Evolutionary conservation across 2,329 filamentous ascomycete genomes (phyloP).

Genomic region (Penicillium sp.): DNA sequence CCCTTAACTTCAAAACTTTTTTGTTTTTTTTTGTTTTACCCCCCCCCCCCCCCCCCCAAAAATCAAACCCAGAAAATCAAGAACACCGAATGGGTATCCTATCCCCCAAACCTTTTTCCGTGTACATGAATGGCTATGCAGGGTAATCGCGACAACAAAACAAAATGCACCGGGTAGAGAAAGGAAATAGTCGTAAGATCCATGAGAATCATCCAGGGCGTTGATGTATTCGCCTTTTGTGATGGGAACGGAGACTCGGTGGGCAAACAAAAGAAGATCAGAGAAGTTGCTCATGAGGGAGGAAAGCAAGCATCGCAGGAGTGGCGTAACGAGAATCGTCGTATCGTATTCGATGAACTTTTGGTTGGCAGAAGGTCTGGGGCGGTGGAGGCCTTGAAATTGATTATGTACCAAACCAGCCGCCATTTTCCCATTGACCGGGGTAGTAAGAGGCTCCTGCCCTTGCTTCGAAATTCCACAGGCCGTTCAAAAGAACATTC

Average conservation of each 20-base stretch:
- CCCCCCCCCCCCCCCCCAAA: constrained; percentile 1
- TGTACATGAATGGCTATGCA: constrained; percentile 8
- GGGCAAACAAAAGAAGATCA: background rate
- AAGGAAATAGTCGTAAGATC: constrained; percentile 5
- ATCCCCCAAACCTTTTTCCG: constrained; percentile 2
- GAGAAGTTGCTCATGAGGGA: background rate
- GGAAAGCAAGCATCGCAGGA: background rate
- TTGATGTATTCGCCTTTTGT: constrained; percentile 3
- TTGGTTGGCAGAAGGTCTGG: background rate
- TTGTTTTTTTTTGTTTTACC: no score
- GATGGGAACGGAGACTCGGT: background rate
- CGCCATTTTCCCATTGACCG: constrained; percentile 81
- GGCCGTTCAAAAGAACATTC: constrained; percentile 68
- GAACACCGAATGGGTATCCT: constrained; percentile 3
- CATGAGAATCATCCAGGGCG: constrained; percentile 3
- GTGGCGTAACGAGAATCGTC: background rate
- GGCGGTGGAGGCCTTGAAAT: no score
- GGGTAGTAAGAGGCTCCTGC: constrained; percentile 67
- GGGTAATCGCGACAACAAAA: background rate
- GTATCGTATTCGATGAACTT: background rate
- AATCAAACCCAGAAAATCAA: background rate
- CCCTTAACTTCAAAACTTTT: no score
- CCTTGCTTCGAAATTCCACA: constrained; percentile 63
- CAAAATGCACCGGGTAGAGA: background rate
- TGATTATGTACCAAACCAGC: constrained; percentile 65